These are phyloP conservation scores for Phyllosticta paracitricarpa DNA, from an alignment of 2,329 filamentous ascomycete genomes.

Conservation along the genomic window DNA sequence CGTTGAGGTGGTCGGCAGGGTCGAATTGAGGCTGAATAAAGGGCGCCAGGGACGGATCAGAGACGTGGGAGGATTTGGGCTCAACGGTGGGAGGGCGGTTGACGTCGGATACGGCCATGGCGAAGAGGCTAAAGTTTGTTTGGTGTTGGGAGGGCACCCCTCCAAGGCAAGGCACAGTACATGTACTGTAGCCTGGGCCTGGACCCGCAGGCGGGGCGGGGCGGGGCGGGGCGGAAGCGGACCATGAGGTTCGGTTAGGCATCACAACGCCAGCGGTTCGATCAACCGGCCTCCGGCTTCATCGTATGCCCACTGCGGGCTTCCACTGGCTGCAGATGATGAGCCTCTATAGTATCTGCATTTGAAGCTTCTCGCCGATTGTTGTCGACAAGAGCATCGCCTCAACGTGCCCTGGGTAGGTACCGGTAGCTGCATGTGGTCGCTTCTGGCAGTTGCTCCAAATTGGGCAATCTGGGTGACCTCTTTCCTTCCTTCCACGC, in stretches of 20 bases:
- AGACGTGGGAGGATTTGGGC: slow-evolving; percentile 43
- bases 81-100: neutral
- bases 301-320: too few species aligned
- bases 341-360: too few species aligned
- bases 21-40: slow-evolving; percentile 74
- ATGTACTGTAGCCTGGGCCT: neutral
- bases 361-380: too few species aligned
- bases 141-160: neutral
- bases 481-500: too few species aligned
- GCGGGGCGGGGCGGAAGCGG: neutral
- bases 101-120: slow-evolving; percentile 1
- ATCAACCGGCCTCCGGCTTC: neutral
- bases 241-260: neutral
- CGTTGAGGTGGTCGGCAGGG: slow-evolving; percentile 75
- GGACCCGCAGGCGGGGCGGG: too few species aligned
- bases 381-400: too few species aligned
- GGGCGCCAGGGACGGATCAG: slow-evolving; percentile 62
- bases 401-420: too few species aligned
- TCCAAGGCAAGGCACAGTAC: neutral
- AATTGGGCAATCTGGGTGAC: too few species aligned
- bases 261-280: neutral
- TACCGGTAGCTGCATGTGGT: too few species aligned
- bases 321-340: too few species aligned
- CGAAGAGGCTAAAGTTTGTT: neutral
- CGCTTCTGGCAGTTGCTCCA: too few species aligned